Conservation (phyloP, 2,329 filamentous ascomycete genomes). For the Albophoma yamanashiensis region DNA sequence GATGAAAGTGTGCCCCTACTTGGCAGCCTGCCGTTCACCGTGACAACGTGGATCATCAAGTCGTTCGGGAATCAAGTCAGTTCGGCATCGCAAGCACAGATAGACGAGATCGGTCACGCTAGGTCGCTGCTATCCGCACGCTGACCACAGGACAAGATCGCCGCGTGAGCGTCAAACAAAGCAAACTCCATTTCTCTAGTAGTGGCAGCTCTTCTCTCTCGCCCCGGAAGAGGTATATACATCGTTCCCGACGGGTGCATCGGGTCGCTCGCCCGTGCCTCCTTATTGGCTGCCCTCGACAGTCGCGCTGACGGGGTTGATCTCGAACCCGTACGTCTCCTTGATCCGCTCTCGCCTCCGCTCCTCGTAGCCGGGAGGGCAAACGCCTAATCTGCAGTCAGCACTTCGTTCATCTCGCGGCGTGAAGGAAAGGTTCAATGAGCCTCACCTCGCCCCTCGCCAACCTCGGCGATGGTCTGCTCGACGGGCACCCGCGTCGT, state of each 20-base stretch:
- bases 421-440: not conserved
- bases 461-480: slow-evolving; percentile 71
- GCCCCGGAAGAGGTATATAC: slow-evolving; percentile 25
- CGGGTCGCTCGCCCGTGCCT: slow-evolving; percentile 2
- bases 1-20: not conserved
- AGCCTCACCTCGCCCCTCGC: slow-evolving; percentile 72
- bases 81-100: slow-evolving; percentile 8
- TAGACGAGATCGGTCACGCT: not conserved
- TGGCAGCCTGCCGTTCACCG: not conserved
- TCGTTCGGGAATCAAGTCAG: not conserved
- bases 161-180: slow-evolving; percentile 12
- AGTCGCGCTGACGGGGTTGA: slow-evolving; percentile 52
- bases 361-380: slow-evolving; percentile 74
- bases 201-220: slow-evolving; percentile 22
- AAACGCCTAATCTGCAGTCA: slow-evolving; percentile 49
- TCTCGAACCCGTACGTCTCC: slow-evolving; percentile 80
- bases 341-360: slow-evolving; percentile 70
- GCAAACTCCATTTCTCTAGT: slow-evolving; percentile 29
- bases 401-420: not conserved
- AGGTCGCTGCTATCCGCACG: not conserved
- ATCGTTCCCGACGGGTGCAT: slow-evolving; percentile 8
- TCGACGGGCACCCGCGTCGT: slow-evolving; percentile 64
- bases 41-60: slow-evolving; percentile 3
- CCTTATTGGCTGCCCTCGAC: slow-evolving; percentile 31
- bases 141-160: not conserved